Conservation (phyloP, 129 eudicot genomes). For the Glebionis coronaria region DNA sequence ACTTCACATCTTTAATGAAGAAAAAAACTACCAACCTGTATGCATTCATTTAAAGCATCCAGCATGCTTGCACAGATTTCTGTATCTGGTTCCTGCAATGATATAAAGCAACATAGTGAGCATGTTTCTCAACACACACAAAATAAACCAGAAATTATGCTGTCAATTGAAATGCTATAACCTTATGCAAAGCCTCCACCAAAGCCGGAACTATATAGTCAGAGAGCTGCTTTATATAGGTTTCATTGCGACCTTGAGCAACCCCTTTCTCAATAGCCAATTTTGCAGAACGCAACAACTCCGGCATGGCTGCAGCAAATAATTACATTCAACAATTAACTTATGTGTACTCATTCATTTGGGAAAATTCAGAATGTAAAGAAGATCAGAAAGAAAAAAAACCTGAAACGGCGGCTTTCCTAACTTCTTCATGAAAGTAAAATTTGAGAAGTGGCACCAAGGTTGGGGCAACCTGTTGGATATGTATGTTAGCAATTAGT, state of each 20-base stretch:
- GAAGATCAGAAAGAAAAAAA: slow-evolving; percentile 3
- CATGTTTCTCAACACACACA: slow-evolving; percentile 4
- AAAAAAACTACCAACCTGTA: slow-evolving; percentile 59
- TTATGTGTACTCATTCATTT: background rate
- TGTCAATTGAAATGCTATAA: slow-evolving; percentile 15
- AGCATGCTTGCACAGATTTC: slow-evolving; percentile 96
- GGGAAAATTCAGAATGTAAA: background rate
- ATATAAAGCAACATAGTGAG: slow-evolving; percentile 11
- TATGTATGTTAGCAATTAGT: slow-evolving; percentile 9
- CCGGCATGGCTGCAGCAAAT: slow-evolving; percentile 83
- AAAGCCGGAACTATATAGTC: slow-evolving; percentile 89
- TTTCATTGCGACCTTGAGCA: slow-evolving; percentile 92
- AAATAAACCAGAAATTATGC: background rate
- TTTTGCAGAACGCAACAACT: slow-evolving; percentile 87
- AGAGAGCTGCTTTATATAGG: slow-evolving; percentile 91
- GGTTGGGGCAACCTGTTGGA: slow-evolving; percentile 85
- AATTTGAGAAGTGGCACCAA: slow-evolving; percentile 95
- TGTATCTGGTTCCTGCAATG: slow-evolving; percentile 93
- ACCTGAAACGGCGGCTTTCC: slow-evolving; percentile 99
- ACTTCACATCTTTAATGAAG: background rate
- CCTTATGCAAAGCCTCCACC: slow-evolving; percentile 99
- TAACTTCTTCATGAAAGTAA: slow-evolving; percentile 97
- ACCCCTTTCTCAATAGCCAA: slow-evolving; percentile 96
- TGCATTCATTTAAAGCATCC: slow-evolving; percentile 89
- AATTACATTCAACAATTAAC: background rate